These are phyloP conservation scores for Letharia lupina DNA, from an alignment of 495 filamentous ascomycete species.

Conservation along the genomic window DNA sequence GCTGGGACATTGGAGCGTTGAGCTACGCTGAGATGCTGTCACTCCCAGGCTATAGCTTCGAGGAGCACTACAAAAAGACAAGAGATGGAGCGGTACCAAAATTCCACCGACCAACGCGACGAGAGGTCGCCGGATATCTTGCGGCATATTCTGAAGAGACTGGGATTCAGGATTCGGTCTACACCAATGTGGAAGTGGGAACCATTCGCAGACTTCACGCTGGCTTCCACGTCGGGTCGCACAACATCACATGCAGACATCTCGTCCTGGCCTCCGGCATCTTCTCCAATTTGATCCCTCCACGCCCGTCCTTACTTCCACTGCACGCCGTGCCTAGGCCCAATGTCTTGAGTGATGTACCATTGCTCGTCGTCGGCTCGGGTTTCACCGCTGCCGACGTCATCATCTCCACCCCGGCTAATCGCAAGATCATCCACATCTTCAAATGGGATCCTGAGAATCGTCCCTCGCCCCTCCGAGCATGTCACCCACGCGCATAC, in stretches of 20 bases:
- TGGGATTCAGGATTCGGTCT: slow-evolving; percentile 45
- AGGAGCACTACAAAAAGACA: slow-evolving; percentile 40
- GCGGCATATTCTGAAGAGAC: slow-evolving; percentile 47
- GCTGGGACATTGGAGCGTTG: slow-evolving; percentile 50
- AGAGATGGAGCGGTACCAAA: slow-evolving; percentile 41
- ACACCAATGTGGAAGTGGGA: slow-evolving; percentile 35
- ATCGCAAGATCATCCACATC: slow-evolving; percentile 51
- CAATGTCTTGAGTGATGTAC: slow-evolving; percentile 25
- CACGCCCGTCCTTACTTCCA: slow-evolving; percentile 41
- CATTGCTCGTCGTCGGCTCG: slow-evolving; percentile 53
- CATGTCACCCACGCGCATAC: slow-evolving; percentile 57
- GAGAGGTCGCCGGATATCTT: slow-evolving; percentile 53
- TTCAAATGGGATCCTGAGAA: slow-evolving; percentile 54
- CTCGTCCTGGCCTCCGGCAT: slow-evolving; percentile 58
- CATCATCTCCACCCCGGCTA: slow-evolving; percentile 46
- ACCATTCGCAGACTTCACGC: slow-evolving; percentile 37
- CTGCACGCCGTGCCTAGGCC: slow-evolving; percentile 25
- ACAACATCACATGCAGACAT: slow-evolving; percentile 49
- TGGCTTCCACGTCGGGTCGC: slow-evolving; percentile 48
- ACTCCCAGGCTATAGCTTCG: slow-evolving; percentile 54
- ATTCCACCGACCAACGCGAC: slow-evolving; percentile 49
- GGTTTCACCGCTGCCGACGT: slow-evolving; percentile 59
- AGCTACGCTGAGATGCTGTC: slow-evolving; percentile 63
- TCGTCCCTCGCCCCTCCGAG: slow-evolving; percentile 49
- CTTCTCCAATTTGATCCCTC: slow-evolving; percentile 49